phyloP scores from a whole-genome alignment of 495 filamentous ascomycete genomes.

The Elaphomyces granulatus region DNA sequence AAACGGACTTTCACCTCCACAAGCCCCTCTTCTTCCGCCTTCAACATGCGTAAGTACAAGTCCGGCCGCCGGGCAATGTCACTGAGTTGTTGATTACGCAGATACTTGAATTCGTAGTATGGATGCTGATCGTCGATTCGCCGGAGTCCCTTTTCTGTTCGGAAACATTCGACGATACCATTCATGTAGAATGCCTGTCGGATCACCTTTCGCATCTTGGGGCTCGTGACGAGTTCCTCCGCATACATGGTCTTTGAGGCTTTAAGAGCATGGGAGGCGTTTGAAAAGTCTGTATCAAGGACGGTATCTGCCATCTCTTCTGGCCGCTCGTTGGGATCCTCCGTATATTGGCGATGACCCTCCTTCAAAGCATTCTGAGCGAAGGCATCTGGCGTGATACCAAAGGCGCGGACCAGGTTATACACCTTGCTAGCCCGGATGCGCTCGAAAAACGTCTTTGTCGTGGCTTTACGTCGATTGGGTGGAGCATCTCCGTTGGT shows the following conservation, averaged over 20 bases:
- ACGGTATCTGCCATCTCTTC: conserved; percentile 74
- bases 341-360: conserved; percentile 62
- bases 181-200: conserved; percentile 66
- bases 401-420: conserved; percentile 72
- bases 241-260: conserved; percentile 78
- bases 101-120: conserved; percentile 96
- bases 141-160: conserved; percentile 87
- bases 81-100: conserved; percentile 67
- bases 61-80: conserved; percentile 74
- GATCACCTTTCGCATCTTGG: conserved; percentile 79
- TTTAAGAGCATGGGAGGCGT: conserved; percentile 56
- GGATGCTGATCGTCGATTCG: conserved; percentile 91
- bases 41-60: conserved; percentile 87
- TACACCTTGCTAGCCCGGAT: conserved; percentile 67
- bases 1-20: conserved; percentile 70
- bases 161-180: conserved; percentile 67
- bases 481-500: conserved; percentile 4
- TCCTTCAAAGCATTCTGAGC: conserved; percentile 71
- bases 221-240: conserved; percentile 79
- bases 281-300: conserved; percentile 59
- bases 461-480: conserved; percentile 69
- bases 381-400: conserved; percentile 76
- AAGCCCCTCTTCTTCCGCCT: conserved; percentile 83
- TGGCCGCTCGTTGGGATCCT: conserved; percentile 61
- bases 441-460: conserved; percentile 62